phyloP scores from a whole-genome alignment of 169 alveolate genomes.

The Theileria orientalis region DNA sequence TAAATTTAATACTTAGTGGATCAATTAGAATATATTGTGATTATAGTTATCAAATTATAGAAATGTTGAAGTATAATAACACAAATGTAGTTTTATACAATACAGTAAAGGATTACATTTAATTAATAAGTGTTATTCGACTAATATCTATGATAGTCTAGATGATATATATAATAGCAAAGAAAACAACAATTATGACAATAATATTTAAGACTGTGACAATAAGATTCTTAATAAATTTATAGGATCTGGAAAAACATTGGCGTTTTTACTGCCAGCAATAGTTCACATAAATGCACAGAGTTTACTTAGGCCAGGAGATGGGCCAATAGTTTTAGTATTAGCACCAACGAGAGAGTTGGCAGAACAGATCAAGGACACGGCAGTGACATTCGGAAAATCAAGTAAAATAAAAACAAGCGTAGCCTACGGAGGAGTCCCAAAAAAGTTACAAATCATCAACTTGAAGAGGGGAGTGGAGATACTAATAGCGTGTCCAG shows the following conservation, averaged over 20 bases:
- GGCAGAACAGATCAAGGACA: constrained; percentile 94
- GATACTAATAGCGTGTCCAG: constrained; percentile 93
- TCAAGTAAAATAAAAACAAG: constrained; percentile 84
- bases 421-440: constrained; percentile 95
- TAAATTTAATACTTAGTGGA: no score
- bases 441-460: constrained; percentile 83
- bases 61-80: no score
- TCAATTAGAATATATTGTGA: no score
- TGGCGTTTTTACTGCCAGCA: constrained; percentile 95
- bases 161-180: no score
- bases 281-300: constrained; percentile 91
- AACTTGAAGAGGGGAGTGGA: constrained; percentile 93
- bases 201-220: no score
- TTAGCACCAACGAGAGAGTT: constrained; percentile 99
- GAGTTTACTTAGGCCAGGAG: constrained; percentile 86
- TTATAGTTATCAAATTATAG: no score
- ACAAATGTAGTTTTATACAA: no score
- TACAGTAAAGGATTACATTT: no score
- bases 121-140: no score
- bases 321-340: constrained; percentile 97
- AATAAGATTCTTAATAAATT: not conserved
- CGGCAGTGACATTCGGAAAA: constrained; percentile 85
- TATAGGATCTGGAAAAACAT: constrained; percentile 97
- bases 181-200: no score
- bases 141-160: no score